phyloP scores from a whole-genome alignment of 2,329 filamentous ascomycete species.

The Cladosporium halotolerans region DNA sequence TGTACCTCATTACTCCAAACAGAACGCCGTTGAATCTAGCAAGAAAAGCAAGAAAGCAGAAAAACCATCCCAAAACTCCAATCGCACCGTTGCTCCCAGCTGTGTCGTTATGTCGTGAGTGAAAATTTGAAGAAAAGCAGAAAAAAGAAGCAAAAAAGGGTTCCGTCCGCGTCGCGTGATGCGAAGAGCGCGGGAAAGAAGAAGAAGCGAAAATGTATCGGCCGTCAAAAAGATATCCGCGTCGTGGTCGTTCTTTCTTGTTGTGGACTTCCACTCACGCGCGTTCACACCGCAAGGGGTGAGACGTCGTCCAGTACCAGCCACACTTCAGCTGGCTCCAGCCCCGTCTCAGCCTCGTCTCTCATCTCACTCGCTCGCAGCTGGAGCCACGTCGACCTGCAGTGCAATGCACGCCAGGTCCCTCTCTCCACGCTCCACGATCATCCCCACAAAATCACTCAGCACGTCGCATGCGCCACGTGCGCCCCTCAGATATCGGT shows the following conservation, averaged over 20 bases:
- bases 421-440: not conserved
- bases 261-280: not conserved
- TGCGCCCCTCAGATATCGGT: slow-evolving; percentile 42
- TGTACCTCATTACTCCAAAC: not conserved
- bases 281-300: not conserved
- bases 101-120: not conserved
- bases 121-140: slow-evolving; percentile 5
- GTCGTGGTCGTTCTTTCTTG: too few relatives aligned
- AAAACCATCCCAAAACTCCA: not conserved
- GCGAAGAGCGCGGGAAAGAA: not conserved
- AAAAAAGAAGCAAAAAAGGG: not conserved
- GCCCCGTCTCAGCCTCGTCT: slow-evolving; percentile 6
- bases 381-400: slow-evolving; percentile 10
- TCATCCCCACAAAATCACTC: not conserved
- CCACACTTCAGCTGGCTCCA: slow-evolving; percentile 1
- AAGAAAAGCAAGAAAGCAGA: not conserved
- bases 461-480: not conserved
- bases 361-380: not conserved
- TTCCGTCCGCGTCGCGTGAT: not conserved
- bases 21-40: not conserved
- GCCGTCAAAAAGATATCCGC: slow-evolving; percentile 4
- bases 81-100: not conserved
- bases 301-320: too few relatives aligned
- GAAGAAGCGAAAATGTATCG: not conserved
- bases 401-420: slow-evolving; percentile 5